Conservation (phyloP, 805 yeast species). For the Kurtzmaniella cleridarum region DNA sequence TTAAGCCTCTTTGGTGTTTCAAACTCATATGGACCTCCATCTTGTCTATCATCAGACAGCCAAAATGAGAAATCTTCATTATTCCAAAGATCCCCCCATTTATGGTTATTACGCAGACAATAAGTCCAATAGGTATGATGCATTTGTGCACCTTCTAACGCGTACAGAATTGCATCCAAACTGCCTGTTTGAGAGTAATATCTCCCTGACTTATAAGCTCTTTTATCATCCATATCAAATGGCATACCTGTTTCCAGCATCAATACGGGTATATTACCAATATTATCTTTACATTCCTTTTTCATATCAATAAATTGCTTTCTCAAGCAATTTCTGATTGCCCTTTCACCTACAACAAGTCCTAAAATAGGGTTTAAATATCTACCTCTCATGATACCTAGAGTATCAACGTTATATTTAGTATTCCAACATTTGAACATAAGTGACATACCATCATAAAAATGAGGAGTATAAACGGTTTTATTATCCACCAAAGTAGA, state of each 20-base stretch:
- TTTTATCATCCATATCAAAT: conserved; percentile 83
- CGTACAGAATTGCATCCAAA: conserved; percentile 74
- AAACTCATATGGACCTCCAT: conserved; percentile 3
- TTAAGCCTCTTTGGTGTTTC: too few relatives aligned
- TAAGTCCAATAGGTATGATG: conserved; percentile 87
- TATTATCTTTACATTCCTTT: conserved; percentile 51
- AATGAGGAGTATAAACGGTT: conserved; percentile 81
- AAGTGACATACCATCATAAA: conserved; percentile 89
- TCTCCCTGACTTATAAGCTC: conserved; percentile 60
- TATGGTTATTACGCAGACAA: conserved; percentile 63
- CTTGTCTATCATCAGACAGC: conserved; percentile 57
- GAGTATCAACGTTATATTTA: conserved; percentile 77
- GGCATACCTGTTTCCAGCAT: conserved; percentile 98
- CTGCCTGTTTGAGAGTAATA: conserved; percentile 76
- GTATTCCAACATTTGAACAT: conserved; percentile 90
- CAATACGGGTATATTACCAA: conserved; percentile 72
- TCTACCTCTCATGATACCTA: conserved; percentile 77
- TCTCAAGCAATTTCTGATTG: conserved; percentile 66
- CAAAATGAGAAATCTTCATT: conserved; percentile 89
- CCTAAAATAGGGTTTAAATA: conserved; percentile 71
- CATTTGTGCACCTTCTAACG: conserved; percentile 67
- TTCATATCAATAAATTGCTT: conserved; percentile 65
- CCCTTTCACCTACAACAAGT: conserved; percentile 75
- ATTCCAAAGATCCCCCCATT: conserved; percentile 91
- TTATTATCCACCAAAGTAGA: conserved; percentile 51